Conservation (phyloP, 1,284 basidiomycete species). For the Waitea zeae region DNA sequence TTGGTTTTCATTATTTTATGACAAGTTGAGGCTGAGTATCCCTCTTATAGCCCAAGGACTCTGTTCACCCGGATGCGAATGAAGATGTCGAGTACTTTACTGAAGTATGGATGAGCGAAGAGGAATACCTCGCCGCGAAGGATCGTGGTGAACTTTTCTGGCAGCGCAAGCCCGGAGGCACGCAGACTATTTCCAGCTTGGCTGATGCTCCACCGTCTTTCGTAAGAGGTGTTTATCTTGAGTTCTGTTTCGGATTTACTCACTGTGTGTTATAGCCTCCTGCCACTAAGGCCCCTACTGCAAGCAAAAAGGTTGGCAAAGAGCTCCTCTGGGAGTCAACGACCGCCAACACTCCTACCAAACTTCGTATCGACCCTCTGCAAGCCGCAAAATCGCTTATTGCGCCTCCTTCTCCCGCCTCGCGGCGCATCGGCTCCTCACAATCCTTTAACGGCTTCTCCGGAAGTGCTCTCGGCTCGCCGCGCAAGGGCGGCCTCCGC, state of each 20-base stretch:
- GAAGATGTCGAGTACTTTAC: slow-evolving; percentile 50
- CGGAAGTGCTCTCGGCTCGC: no score
- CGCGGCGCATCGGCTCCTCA: slow-evolving; percentile 22
- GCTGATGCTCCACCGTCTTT: slow-evolving; percentile 7
- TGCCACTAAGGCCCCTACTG: no score
- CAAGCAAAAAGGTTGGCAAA: no score
- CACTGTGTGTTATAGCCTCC: no score
- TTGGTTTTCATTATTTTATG: slow-evolving; percentile 2
- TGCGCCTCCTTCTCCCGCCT: slow-evolving; percentile 11
- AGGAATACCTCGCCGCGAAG: slow-evolving; percentile 48
- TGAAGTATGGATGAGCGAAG: slow-evolving; percentile 62
- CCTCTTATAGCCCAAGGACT: slow-evolving; percentile 55
- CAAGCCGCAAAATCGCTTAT: no score
- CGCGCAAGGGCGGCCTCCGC: no score
- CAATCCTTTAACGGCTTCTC: slow-evolving; percentile 15
- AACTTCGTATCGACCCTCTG: no score
- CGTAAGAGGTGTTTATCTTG: not conserved
- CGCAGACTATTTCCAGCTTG: no score
- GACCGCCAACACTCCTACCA: no score
- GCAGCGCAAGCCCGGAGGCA: no score
- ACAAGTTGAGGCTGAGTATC: no score
- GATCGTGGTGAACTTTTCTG: slow-evolving; percentile 42
- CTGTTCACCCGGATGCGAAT: slow-evolving; percentile 53
- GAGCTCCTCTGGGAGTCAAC: no score
- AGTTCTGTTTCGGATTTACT: slow-evolving; percentile 1